Evolutionary conservation across 441 rosid genomes (phyloP).

Genomic region (Corymbia citriodora): DNA sequence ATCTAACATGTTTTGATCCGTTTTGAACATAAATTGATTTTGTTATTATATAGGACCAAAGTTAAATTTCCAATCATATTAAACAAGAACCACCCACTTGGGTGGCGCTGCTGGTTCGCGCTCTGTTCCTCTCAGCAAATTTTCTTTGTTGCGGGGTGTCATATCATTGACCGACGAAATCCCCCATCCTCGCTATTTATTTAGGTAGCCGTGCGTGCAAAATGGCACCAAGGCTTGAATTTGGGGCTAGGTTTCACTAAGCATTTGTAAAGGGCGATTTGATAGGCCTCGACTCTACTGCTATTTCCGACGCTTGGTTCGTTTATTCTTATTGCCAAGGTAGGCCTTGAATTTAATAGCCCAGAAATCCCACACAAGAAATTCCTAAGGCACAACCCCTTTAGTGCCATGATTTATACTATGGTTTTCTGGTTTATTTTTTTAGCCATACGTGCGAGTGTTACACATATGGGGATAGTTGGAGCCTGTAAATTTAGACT

Average conservation of each 20-base stretch:
- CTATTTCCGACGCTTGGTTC: not conserved
- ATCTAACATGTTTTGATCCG: not conserved
- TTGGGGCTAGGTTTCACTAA: not conserved
- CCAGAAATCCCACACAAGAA: not conserved
- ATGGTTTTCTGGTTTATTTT: not conserved
- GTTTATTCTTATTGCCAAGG: not conserved
- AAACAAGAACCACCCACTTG: no score
- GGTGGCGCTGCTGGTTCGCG: no score
- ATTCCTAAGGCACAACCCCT: not conserved
- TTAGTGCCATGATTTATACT: not conserved
- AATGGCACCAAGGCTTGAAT: not conserved
- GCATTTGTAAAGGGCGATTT: not conserved
- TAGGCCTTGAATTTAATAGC: not conserved
- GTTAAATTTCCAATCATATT: not conserved
- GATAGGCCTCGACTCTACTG: not conserved
- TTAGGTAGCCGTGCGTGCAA: not conserved
- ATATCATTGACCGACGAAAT: not conserved
- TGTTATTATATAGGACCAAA: not conserved
- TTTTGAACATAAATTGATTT: not conserved
- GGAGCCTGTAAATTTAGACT: not conserved
- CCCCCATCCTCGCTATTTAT: not conserved
- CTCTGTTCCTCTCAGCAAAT: not conserved
- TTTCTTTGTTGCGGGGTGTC: not conserved
- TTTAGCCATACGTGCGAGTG: no score
- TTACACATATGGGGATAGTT: not conserved